Conservation (phyloP, 116 monocot genomes). For the Trichopus zeylanicus region DNA sequence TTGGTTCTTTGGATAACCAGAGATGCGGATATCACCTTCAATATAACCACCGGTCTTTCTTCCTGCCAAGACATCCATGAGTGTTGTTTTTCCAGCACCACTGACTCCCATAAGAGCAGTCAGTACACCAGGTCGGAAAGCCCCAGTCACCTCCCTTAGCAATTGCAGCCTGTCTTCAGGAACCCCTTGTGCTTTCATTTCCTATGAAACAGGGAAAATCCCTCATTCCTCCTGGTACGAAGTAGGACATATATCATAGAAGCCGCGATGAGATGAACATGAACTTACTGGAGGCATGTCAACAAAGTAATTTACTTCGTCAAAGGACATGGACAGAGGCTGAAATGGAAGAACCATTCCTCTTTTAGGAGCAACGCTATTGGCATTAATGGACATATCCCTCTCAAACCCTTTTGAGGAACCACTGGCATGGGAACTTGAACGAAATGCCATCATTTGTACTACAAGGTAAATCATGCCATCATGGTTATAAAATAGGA, state of each 20-base stretch:
- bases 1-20: constrained; percentile 64
- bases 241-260: not conserved
- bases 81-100: constrained; percentile 70
- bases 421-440: constrained; percentile 12
- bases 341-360: constrained; percentile 75
- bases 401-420: constrained; percentile 17
- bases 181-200: constrained; percentile 68
- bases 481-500: not conserved
- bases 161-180: constrained; percentile 47
- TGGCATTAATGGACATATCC: constrained; percentile 16
- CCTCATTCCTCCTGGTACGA: not conserved
- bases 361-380: constrained; percentile 26
- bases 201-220: constrained; percentile 20
- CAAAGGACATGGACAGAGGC: constrained; percentile 57
- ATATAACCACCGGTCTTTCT: constrained; percentile 70
- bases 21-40: constrained; percentile 57
- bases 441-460: constrained; percentile 19
- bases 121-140: constrained; percentile 55
- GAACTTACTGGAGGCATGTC: constrained; percentile 57
- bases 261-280: not conserved
- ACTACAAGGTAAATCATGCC: constrained; percentile 9
- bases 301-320: constrained; percentile 58
- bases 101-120: constrained; percentile 84
- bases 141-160: constrained; percentile 44
- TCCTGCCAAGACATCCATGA: constrained; percentile 80